Evolutionary conservation across 768 basidiomycete species (phyloP).

Genomic region (Lactarius evosmus): DNA sequence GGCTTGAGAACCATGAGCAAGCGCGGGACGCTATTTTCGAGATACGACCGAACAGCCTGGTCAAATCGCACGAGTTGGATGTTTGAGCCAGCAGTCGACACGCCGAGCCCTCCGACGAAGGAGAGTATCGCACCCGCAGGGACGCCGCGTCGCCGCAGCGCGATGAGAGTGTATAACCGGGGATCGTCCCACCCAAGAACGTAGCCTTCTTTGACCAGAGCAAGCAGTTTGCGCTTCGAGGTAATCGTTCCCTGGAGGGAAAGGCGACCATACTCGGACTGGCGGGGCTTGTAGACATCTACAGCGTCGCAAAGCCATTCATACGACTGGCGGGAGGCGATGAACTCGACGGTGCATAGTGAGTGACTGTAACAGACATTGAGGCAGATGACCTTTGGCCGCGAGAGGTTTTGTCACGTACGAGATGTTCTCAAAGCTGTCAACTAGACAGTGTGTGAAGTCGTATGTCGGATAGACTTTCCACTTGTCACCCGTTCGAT

Average conservation of each 20-base stretch:
- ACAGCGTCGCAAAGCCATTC: conserved; percentile 99
- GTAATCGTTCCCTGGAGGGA: conserved; percentile 92
- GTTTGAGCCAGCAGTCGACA: conserved; percentile 78
- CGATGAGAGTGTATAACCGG: conserved; percentile 93
- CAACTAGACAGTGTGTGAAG: conserved; percentile 96
- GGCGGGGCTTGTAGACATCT: conserved; percentile 95
- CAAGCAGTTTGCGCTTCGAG: conserved; percentile 93
- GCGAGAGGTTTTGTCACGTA: conserved; percentile 43
- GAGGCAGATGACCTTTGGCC: conserved; percentile 5
- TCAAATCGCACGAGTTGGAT: conserved; percentile 91
- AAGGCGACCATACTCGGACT: conserved; percentile 94
- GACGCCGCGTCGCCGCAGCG: conserved; percentile 89
- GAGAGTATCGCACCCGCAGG: conserved; percentile 95
- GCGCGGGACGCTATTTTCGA: conserved; percentile 84
- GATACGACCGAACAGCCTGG: conserved; percentile 79
- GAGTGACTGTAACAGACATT: conserved; percentile 66
- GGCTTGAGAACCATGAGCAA: conserved; percentile 90
- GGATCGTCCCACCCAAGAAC: conserved; percentile 98
- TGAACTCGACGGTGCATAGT: conserved; percentile 93
- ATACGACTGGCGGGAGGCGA: conserved; percentile 93
- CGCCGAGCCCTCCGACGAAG: conserved; percentile 92
- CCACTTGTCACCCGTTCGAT: conserved; percentile 92
- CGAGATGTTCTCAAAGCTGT: conserved; percentile 99
- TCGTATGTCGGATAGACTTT: conserved; percentile 98
- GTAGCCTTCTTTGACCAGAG: conserved; percentile 78